Base-by-base conservation (phyloP, 495 filamentous ascomycete genomes). In the Aspergillus olivimuriae region DNA sequence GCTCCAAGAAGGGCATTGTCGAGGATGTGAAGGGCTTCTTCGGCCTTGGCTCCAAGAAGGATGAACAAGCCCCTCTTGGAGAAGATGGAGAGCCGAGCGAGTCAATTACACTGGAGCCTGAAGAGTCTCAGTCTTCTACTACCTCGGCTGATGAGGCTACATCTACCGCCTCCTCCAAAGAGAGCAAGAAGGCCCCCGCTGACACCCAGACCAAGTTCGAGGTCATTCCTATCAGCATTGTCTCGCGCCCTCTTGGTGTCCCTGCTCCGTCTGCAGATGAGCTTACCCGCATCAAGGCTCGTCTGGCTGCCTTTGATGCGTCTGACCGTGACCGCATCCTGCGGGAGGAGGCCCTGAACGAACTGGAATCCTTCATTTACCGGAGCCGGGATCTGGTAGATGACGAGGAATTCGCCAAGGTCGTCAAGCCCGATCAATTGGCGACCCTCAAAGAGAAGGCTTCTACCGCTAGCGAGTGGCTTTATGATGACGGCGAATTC, bases 21-120 rank as follows among this genome's bases (percentile, higher is more conserved):
- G 94, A 95, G 52, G 87, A 86, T 31, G 85, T 97, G 57, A 99
- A 99, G 71, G 88, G 84, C 43, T 80, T 95, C 46, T 91, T 98
- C 56, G 94, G 94, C 12, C 86, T 96, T 54, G 92, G 92, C 6
- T 81, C 80, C 47, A 87, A 91, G 69, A 90, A 94, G 51, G 81
- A 77, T 45, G 78, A 76, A 23, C 90, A 96, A 63, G 80, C 84
- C 52, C 79, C 86, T 16, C 64, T 95, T 15, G 82, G 81, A 22
- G 83, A 76, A 36, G 80, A 77, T 34, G 59, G 61, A 19, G 65
- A 73, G 17, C 51, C 69, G 0, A 62, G 56, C 38, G 68, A 76
- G 50, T 69, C 71, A n/a, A 61, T 70, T 34, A 70, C 63, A 14
- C 64, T 71, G 17, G 73, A 78, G 47, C 60, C 70, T 4, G 75